phyloP scores from a whole-genome alignment of 805 yeast species.

The Jamesozyma jinghongensis region DNA sequence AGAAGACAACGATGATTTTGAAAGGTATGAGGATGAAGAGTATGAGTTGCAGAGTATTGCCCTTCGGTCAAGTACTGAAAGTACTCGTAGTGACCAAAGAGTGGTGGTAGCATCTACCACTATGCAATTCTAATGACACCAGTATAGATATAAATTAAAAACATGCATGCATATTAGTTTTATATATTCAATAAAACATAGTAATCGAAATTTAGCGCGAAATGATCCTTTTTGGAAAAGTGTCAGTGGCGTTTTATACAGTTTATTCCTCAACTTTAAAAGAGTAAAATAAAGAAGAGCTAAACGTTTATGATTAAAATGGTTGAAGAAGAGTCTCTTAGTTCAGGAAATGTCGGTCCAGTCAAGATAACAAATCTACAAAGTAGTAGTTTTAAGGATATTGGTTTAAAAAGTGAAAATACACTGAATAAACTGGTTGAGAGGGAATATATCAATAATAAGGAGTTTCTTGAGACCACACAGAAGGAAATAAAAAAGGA shows the following conservation, averaged over 20 bases:
- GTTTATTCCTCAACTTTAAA: no score
- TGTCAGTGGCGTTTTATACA: no score
- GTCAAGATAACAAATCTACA: no score
- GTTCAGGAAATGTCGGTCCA: no score
- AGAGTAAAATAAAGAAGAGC: no score
- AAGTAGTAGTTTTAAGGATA: no score
- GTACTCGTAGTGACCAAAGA: conserved; percentile 9
- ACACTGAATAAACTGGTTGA: not conserved
- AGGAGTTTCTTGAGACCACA: not conserved
- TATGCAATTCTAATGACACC: conserved; percentile 16
- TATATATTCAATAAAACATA: not conserved
- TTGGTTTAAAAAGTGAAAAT: not conserved
- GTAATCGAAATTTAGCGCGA: no score
- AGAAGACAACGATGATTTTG: not conserved
- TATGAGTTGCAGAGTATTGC: conserved; percentile 19
- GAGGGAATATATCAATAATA: not conserved
- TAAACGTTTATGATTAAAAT: no score
- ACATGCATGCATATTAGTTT: not conserved
- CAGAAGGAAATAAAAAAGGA: not conserved
- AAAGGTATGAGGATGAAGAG: conserved; percentile 8
- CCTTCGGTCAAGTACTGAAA: conserved; percentile 13
- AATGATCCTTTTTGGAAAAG: no score
- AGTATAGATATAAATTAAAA: not conserved
- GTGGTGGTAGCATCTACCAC: conserved; percentile 20
- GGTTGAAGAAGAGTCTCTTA: no score